Base-by-base conservation (phyloP, 371 early-diverging fungal species). In the Rhizopus microsporus region DNA sequence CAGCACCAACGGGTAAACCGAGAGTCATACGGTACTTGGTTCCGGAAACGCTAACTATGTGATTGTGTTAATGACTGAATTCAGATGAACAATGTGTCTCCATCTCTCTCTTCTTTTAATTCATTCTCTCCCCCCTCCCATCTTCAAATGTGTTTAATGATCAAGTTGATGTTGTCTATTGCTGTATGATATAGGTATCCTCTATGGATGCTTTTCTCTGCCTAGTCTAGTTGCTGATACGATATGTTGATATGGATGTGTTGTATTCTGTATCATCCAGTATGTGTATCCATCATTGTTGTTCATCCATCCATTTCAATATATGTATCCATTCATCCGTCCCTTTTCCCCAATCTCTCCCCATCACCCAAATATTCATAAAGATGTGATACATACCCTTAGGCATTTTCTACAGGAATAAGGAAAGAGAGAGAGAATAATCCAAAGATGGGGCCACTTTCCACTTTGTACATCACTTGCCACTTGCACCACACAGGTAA, bases 1-100 rank as follows among this genome's bases (percentile, higher is more conserved):
- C 93, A 52, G 99, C 98, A 74, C 98, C 99, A 65, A 98, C 98
- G 65, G 99, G 99, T 64, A 99, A 88, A 93, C 98, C 99, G 68
- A 97, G 92, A 71, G 99, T 95, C 97, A 99, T 97, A 75, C 96
- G 92, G 89, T 93, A 96, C 82, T 98, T 98, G 83, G 89, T 93
- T 69, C 97, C 97, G 70, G 92, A 83, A 82, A 88, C 84, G 76
- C 84, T 84, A 73, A 78, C 74, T 78, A 62, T 23, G 54, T 43
- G 10, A 45, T 6, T 29, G 55, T 17, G 44, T 61, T 60, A 57
- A 55, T 46, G 23, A 23, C 23, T 23, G 23, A 23, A 23, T 1
- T 23, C 23, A 23, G 2, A 23, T 23, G 23, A 23, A 23, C 23
- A 23, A 23, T 23, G 23, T 23, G 23, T 23, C 23, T 23, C 23